Evolutionary conservation across 352 stramenopile species (phyloP), one percentile per base, ranked within the genome.

Genomic region (Globisporangium spinosum): DNA sequence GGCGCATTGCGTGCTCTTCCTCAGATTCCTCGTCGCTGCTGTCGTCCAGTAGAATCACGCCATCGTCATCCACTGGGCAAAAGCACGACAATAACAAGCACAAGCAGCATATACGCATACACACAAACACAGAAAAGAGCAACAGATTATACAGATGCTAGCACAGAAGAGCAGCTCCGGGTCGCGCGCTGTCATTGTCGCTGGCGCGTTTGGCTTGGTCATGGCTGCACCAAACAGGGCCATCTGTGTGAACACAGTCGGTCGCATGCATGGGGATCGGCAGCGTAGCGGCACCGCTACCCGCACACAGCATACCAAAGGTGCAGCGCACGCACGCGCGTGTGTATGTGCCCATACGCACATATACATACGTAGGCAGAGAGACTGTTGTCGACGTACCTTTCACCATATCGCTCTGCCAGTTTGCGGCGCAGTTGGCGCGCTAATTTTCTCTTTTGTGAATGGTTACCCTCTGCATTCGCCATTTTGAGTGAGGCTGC

Each of bases 41-140:
- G 55, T 32, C 54, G 57, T 72, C 67, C 20, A 72, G 49, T 17
- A 65, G 29, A 53, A 72, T 72, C 27, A 69, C 62, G 22, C 67
- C 67, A 40, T 72, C 61, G n/a, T 57, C 55, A 34, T 72, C 62
- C 61, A 72, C 67, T 72, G 54, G 12, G 15, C 15, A 25, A 23
- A 20, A 27, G 3, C n/a, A 61, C 10, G 40, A 9, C 10, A 66
- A 17, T 13, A 20, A 13, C 6, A 27, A 49, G 9, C n/a, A 29
- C 47, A 25, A 20, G 12, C n/a, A 25, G 23, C 20, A 62, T 12
- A 47, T 13, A 58, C 32, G 15, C 22, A 62, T 23, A 22, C 22
- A 22, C 13, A 29, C 1, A 62, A 22, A 62, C 55, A 47, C 23
- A 32, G 8, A 49, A 5, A 61, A 13, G 22, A 51, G 17, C 43